A percentile compares a stretch with the other conserved stretches of the same genome.
phyloP scores from a whole-genome alignment of 2,329 filamentous ascomycete species.

The Geosmithia flava region DNA sequence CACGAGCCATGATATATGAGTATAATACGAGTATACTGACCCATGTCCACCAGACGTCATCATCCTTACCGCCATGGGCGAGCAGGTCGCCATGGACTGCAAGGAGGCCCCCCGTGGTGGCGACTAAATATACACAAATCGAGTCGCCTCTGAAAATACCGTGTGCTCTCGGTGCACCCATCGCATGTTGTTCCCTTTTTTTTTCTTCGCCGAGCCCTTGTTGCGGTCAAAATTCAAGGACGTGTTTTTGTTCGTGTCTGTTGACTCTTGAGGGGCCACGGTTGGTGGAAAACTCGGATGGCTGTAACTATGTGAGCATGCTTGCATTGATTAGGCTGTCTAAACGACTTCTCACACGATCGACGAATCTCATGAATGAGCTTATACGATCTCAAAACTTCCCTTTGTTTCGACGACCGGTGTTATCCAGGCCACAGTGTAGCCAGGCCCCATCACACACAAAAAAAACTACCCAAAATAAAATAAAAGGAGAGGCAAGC shows the following conservation, averaged over 20 bases:
- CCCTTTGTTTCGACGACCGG: slow-evolving; percentile 1
- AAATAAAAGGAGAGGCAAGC: slow-evolving; percentile 7
- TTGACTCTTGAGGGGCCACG: not conserved
- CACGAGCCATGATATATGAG: too few relatives aligned
- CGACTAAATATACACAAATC: not conserved
- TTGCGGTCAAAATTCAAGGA: not conserved
- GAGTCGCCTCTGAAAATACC: not conserved
- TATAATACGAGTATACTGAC: slow-evolving; percentile 9
- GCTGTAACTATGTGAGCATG: not conserved
- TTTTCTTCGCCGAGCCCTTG: not conserved
- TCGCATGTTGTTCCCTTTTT: not conserved
- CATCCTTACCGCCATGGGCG: slow-evolving; percentile 90
- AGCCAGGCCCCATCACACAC: slow-evolving; percentile 1
- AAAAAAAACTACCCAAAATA: slow-evolving; percentile 2
- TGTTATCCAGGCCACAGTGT: slow-evolving; percentile 2
- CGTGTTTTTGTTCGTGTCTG: not conserved
- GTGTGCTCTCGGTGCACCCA: not conserved
- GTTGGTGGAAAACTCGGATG: not conserved
- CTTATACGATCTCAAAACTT: slow-evolving; percentile 1
- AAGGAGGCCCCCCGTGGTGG: slow-evolving; percentile 65
- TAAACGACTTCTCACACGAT: not conserved
- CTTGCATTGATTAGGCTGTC: not conserved
- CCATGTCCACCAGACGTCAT: slow-evolving; percentile 57
- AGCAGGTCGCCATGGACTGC: slow-evolving; percentile 82
- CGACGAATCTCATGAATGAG: slow-evolving; percentile 1